These are phyloP conservation scores for Populus pruinosa DNA, from an alignment of 345 rosid species.

Conservation along the genomic window DNA sequence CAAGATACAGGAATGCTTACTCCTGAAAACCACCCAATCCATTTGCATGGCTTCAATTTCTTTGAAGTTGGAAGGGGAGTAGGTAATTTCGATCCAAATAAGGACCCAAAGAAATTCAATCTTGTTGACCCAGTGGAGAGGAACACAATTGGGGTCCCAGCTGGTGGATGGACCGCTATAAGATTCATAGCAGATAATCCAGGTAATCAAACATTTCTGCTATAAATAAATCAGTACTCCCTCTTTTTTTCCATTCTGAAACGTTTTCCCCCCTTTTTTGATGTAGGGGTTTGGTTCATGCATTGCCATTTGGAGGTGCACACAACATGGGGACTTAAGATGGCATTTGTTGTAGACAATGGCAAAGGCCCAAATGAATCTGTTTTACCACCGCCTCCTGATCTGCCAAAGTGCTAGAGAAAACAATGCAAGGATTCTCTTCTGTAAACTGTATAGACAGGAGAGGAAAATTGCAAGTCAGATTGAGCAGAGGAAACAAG, in stretches of 20 bases:
- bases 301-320: slow-evolving; percentile 34
- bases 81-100: slow-evolving; percentile 66
- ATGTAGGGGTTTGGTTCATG: slow-evolving; percentile 33
- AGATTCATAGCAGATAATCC: slow-evolving; percentile 91
- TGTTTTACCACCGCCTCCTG: slow-evolving; percentile 29
- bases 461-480: not conserved
- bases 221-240: not conserved
- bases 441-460: not conserved
- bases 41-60: slow-evolving; percentile 88
- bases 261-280: no score
- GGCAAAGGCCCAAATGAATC: slow-evolving; percentile 27
- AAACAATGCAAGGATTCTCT: not conserved
- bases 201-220: slow-evolving; percentile 36
- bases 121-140: slow-evolving; percentile 92
- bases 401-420: slow-evolving; percentile 24
- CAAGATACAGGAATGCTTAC: slow-evolving; percentile 84
- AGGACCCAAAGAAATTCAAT: slow-evolving; percentile 62
- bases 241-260: not conserved
- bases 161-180: slow-evolving; percentile 92
- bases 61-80: slow-evolving; percentile 69
- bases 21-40: slow-evolving; percentile 83
- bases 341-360: slow-evolving; percentile 33
- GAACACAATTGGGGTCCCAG: slow-evolving; percentile 83
- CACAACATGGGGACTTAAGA: slow-evolving; percentile 35
- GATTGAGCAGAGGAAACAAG: not conserved